Conservation (phyloP, 192 early-diverging fungal genomes). For the Powellomyces hirtus region DNA sequence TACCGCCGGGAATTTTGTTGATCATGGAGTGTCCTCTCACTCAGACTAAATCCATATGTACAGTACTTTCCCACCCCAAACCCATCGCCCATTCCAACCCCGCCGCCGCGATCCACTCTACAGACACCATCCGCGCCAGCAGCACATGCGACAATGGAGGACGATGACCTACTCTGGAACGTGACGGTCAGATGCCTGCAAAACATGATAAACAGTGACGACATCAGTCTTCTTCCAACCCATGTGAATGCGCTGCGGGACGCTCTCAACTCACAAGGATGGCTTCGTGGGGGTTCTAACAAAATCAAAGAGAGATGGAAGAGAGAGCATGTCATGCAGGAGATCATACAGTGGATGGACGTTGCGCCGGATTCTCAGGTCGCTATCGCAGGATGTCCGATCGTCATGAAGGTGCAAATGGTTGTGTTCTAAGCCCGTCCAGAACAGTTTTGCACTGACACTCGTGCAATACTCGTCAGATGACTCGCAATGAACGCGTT, state of each 20-base stretch:
- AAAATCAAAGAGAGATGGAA: background rate
- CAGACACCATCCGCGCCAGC: background rate
- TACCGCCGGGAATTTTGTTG: background rate
- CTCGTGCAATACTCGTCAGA: conserved; percentile 1
- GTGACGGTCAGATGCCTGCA: background rate
- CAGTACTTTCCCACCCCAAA: background rate
- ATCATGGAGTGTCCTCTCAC: background rate
- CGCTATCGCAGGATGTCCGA: conserved; percentile 34
- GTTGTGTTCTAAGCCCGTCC: background rate
- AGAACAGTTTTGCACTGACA: background rate
- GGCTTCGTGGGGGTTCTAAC: conserved; percentile 6
- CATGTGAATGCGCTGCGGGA: background rate
- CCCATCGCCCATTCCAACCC: conserved; percentile 1
- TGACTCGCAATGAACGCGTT: conserved; percentile 34
- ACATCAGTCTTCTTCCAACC: background rate
- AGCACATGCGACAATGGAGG: background rate
- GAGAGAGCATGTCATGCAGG: conserved; percentile 19
- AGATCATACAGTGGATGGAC: conserved; percentile 41
- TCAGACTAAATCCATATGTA: background rate
- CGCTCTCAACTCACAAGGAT: conserved; percentile 1
- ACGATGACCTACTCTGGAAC: conserved; percentile 1
- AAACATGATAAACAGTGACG: background rate
- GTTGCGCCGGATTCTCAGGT: conserved; percentile 15
- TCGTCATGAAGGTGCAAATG: conserved; percentile 27
- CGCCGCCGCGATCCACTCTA: background rate